Evolutionary conservation across 2,329 filamentous ascomycete species (phyloP), one percentile per base, ranked within the genome.

Genomic region (Chaetomium sp.): DNA sequence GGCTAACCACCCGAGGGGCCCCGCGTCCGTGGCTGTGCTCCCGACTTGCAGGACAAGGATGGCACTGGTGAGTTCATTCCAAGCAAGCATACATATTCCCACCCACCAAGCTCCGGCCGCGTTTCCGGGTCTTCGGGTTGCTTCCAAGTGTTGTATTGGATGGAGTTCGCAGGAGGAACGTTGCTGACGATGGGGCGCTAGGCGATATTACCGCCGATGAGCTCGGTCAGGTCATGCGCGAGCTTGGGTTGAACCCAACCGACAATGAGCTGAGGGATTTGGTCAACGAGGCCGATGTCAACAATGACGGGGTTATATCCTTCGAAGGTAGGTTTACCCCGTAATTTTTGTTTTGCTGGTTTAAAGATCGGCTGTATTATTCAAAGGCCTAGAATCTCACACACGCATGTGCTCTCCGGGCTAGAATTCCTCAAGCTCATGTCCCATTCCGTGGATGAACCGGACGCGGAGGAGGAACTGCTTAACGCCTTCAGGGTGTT

Each of bases 371-470:
- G 14, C 32, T 34, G 4, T n/a, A 27, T 10, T 12, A n/a, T 33
- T 8, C 10, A 7, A 32, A 10, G 36, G 14, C 8, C 4, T 19
- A 33, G 14, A 50, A 46, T 34, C 40, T 2, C 10, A 4, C 19
- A 27, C 19, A 27, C 19, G 19, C 19, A 27, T 27, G 19, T 27
- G 19, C 19, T 27, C 19, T 27, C 19, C 19, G 19, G 19, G 19
- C 19, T 35, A 82, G 82, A 85, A 67, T 86, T 86, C 72, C 76
- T 85, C 58, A 79, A 78, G 62, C 83, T 85, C 78, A 85, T 85
- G 82, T 80, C 81, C 52, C 77, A 77, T 66, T 80, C 80, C 65
- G 81, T 81, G 71, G 80, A 79, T 70, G 78, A 81, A 64, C 79
- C 78, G 56, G 80, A 85, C 69, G 79, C 79, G 52, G 82, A 85